Percentiles rank a stretch among this genome's conserved stretches.
Evolutionary conservation across 371 early-diverging fungal species (phyloP).

Genomic region (Lichtheimia corymbifera): DNA sequence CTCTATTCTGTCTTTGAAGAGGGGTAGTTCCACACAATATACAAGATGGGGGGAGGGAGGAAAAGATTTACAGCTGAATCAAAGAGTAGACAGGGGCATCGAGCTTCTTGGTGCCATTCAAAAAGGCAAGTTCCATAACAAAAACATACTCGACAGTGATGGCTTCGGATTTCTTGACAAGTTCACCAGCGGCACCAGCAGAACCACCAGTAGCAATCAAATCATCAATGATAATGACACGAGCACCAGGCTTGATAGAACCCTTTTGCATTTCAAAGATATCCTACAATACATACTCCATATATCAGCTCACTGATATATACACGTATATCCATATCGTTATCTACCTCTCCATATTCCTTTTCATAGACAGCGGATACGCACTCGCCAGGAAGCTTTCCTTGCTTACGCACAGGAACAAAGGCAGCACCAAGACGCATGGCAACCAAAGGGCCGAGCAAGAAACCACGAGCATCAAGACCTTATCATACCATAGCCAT

Average conservation of each 20-base stretch:
- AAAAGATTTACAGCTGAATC: slow-evolving; percentile 64
- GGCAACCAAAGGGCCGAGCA: slow-evolving; percentile 89
- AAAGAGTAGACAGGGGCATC: slow-evolving; percentile 88
- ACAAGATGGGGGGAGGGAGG: slow-evolving; percentile 1
- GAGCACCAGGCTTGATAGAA: slow-evolving; percentile 80
- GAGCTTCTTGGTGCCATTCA: slow-evolving; percentile 79
- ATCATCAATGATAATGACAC: slow-evolving; percentile 94
- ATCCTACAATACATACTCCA: slow-evolving; percentile 52
- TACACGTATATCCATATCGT: not conserved
- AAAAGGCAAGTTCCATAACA: slow-evolving; percentile 84
- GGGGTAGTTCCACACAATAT: not conserved
- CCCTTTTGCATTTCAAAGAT: slow-evolving; percentile 88
- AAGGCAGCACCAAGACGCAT: slow-evolving; percentile 88
- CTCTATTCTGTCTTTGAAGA: too few relatives aligned
- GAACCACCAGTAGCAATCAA: slow-evolving; percentile 95
- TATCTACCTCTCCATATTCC: slow-evolving; percentile 90
- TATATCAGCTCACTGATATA: not conserved
- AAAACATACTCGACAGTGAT: slow-evolving; percentile 84
- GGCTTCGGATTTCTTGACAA: slow-evolving; percentile 79
- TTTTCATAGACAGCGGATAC: slow-evolving; percentile 78
- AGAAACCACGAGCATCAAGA: slow-evolving; percentile 91
- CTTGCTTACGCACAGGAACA: slow-evolving; percentile 94
- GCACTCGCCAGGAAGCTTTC: slow-evolving; percentile 90
- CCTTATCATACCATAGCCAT: slow-evolving; percentile 36
- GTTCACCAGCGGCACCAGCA: slow-evolving; percentile 82